Percentiles rank a stretch among this genome's conserved stretches.
Evolutionary conservation across 2,329 filamentous ascomycete genomes (phyloP).

Genomic region (Hortaea werneckii): DNA sequence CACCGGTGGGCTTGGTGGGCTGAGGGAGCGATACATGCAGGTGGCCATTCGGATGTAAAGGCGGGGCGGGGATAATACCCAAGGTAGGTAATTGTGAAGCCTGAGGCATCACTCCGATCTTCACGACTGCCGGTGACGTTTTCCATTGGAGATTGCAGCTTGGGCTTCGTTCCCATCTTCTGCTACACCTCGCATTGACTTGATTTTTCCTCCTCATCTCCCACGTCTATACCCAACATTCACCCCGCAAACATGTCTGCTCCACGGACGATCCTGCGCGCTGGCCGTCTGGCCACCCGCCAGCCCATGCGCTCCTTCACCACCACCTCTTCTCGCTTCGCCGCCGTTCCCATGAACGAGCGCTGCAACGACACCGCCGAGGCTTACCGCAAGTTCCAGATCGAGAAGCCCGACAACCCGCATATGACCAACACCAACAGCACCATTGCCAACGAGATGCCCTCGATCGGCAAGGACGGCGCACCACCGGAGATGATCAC

Average conservation of each 20-base stretch:
- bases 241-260: not conserved
- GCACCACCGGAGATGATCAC: slow-evolving; percentile 52
- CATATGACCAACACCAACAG: slow-evolving; percentile 55
- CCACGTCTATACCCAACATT: no score
- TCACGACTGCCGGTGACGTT: no score
- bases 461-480: slow-evolving; percentile 46
- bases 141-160: no score
- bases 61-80: no score
- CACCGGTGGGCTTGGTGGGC: no score
- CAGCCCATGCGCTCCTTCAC: slow-evolving; percentile 27
- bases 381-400: slow-evolving; percentile 47
- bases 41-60: no score
- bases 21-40: no score
- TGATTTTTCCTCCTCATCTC: no score
- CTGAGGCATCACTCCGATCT: no score
- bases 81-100: no score
- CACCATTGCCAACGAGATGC: slow-evolving; percentile 54
- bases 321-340: slow-evolving; percentile 27
- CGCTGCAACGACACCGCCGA: slow-evolving; percentile 43
- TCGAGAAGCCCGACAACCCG: slow-evolving; percentile 48
- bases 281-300: slow-evolving; percentile 1
- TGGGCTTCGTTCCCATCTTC: no score
- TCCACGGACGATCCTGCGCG: not conserved
- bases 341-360: slow-evolving; percentile 30
- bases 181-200: no score